Base-by-base conservation (phyloP, 148 eudicot species). In the Silene latifolia region DNA sequence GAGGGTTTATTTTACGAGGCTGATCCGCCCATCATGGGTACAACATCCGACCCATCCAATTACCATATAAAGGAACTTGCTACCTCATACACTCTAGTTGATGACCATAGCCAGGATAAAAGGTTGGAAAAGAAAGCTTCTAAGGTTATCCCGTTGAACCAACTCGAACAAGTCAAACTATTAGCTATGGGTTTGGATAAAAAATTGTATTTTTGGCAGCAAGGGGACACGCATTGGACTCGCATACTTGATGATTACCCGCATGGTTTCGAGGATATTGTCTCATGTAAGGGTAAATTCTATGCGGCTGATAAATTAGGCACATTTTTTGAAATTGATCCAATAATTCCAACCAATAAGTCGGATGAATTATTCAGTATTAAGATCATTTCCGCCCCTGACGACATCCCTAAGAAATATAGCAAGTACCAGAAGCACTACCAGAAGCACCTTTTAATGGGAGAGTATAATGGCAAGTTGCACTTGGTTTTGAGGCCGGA, bases 211-310 rank as follows among this genome's bases (percentile, higher is more conserved):
- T 4, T 63, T 0, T 74, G 57, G 54, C 63, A 44, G 10, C 60
- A 46, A 19, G 69, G 69, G 2, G 76, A 74, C 46, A 4, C 8
- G 29, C 10, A 47, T 5, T 74, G 68, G 69, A 74, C 29, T 19
- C n/a, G 18, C 21, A 61, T 73, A 18, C 24, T n/a, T 12, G 73
- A 48, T 23, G 39, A 70, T 23, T 7, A 46, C 2, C 8, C 4
- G 3, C 0, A 35, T 20, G 29, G 54, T 11, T 11, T 73, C 20
- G 10, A 21, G 8, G 19, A n/a, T n/a, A n/a, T n/a, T n/a, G n/a
- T n/a, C n/a, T n/a, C n/a, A n/a, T n/a, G n/a, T n/a, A n/a, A n/a
- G n/a, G n/a, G n/a, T n/a, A n/a, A n/a, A n/a, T n/a, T n/a, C n/a
- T n/a, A n/a, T n/a, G n/a, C n/a, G n/a, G n/a, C n/a, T n/a, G n/a